Evolutionary conservation across 2,329 filamentous ascomycete genomes (phyloP).

Genomic region (Huntiella omanensis): DNA sequence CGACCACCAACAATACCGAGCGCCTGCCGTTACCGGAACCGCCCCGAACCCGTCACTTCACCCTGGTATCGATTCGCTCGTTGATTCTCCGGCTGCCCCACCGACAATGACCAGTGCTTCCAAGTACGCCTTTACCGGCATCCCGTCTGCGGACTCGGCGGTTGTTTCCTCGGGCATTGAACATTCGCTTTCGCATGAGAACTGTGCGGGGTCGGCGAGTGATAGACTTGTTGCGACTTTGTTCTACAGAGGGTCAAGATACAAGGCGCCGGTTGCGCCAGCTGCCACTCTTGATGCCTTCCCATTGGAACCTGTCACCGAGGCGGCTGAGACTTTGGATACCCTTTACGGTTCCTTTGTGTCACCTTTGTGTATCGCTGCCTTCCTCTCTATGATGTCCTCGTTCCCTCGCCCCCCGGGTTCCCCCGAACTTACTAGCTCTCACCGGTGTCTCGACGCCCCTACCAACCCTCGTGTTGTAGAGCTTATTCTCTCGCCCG

Average conservation of each 20-base stretch:
- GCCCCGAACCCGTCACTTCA: slow-evolving; percentile 30
- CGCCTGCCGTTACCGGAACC: slow-evolving; percentile 35
- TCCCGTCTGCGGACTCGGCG: slow-evolving; percentile 40
- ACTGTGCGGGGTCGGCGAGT: slow-evolving; percentile 33
- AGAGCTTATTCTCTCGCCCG: slow-evolving; percentile 44
- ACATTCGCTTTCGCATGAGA: slow-evolving; percentile 43
- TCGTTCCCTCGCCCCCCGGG: slow-evolving; percentile 36
- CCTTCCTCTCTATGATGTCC: slow-evolving; percentile 47
- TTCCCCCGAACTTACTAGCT: slow-evolving; percentile 35
- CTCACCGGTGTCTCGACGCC: slow-evolving; percentile 46
- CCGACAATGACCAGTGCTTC: not conserved
- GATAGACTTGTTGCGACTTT: slow-evolving; percentile 42
- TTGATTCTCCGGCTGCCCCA: slow-evolving; percentile 30
- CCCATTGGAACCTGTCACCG: slow-evolving; percentile 38
- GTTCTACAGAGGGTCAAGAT: slow-evolving; percentile 33
- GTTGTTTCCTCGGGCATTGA: slow-evolving; percentile 42
- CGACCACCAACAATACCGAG: slow-evolving; percentile 45
- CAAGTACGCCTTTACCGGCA: slow-evolving; percentile 31
- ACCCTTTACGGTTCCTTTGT: slow-evolving; percentile 48
- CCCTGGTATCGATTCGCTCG: slow-evolving; percentile 46
- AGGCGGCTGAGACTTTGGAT: slow-evolving; percentile 38
- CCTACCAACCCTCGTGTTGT: slow-evolving; percentile 42
- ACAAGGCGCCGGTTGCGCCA: slow-evolving; percentile 26
- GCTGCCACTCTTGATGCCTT: slow-evolving; percentile 38
- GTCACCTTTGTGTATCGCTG: slow-evolving; percentile 44